Evolutionary conservation across 1,139 yeast genomes (phyloP), one percentile per base, ranked within the genome.

Genomic region (Insectozyma bohioensis): DNA sequence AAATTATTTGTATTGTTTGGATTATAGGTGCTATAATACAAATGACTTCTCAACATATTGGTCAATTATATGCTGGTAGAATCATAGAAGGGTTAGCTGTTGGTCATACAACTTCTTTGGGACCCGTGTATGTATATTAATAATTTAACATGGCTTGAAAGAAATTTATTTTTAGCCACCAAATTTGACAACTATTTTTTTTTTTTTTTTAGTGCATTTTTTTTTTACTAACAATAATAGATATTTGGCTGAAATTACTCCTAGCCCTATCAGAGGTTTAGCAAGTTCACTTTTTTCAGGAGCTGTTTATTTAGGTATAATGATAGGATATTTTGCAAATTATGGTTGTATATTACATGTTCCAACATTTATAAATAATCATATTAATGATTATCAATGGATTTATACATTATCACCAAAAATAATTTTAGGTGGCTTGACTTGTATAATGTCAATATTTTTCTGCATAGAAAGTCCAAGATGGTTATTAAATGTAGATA

Each of bases 51-150:
- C 49, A 46, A 29, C 32, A 43, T 16, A 56, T 72, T 20, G 78
- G 77, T 18, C 80, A 73, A 48, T 55, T 75, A 34, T 71, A 70
- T 37, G 77, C 75, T 24, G 81, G 81, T 13, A 58, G 81, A 40
- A 56, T 75, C 21, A 54, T 76, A 27, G 78, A 75, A 45, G 78
- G 80, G 6, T 51, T 75, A 20, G 78, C 77, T 6, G 61, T 76
- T 30, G 82, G 82, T 8, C 75, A 74, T 46, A 74, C 80, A n/a
- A 67, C 77, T 9, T 72, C 78, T 17, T 66, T 72, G 34, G 80
- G 79, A 11, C 82, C 82, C 9, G 57, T 73, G 25, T 39, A 37
- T 26, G 30, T 25, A 18, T 5, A 5, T 25, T 6, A 12, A 23
- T 14, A 26, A 16, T 5, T 19, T 19, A 7, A 7, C 7, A 19